Conservation (phyloP, 2,329 filamentous ascomycete species). For the Fonsecaea nubica region DNA sequence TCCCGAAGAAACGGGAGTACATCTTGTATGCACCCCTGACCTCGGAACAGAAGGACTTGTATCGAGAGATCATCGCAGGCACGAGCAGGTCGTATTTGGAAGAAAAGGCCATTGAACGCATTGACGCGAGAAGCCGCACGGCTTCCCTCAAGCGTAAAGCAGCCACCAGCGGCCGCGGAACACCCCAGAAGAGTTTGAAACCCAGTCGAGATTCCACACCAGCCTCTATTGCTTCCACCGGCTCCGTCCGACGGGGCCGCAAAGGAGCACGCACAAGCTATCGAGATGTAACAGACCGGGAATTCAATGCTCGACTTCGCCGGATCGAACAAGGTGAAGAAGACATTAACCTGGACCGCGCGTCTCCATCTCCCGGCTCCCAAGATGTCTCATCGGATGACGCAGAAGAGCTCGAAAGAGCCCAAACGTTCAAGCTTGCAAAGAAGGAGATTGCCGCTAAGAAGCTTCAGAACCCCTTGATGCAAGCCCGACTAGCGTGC, state of each 20-base stretch:
- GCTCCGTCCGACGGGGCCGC: slow-evolving; percentile 59
- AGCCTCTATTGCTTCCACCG: slow-evolving; percentile 56
- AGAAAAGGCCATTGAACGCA: slow-evolving; percentile 57
- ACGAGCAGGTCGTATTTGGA: slow-evolving; percentile 63
- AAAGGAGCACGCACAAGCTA: slow-evolving; percentile 61
- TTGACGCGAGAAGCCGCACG: slow-evolving; percentile 53
- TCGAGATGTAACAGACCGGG: slow-evolving; percentile 76
- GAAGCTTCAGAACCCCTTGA: slow-evolving; percentile 89
- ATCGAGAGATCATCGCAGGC: slow-evolving; percentile 82
- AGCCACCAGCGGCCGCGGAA: slow-evolving; percentile 50
- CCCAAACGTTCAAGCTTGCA: slow-evolving; percentile 48
- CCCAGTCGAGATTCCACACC: slow-evolving; percentile 79
- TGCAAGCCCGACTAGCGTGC: slow-evolving; percentile 89
- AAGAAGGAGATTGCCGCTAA: slow-evolving; percentile 87
- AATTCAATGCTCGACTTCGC: slow-evolving; percentile 76
- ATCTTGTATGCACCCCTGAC: slow-evolving; percentile 93
- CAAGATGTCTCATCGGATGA: slow-evolving; percentile 30
- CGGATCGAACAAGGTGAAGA: slow-evolving; percentile 60
- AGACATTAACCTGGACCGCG: slow-evolving; percentile 46
- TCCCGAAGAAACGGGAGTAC: slow-evolving; percentile 98
- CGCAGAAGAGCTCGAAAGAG: slow-evolving; percentile 45
- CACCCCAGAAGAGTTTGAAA: slow-evolving; percentile 73
- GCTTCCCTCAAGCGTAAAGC: slow-evolving; percentile 66
- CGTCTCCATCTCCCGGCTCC: slow-evolving; percentile 34
- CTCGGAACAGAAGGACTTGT: slow-evolving; percentile 86